A percentile compares a stretch with the other conserved stretches of the same genome.
Evolutionary conservation across 345 rosid genomes (phyloP).

Genomic region (Sonneratia caseolaris): DNA sequence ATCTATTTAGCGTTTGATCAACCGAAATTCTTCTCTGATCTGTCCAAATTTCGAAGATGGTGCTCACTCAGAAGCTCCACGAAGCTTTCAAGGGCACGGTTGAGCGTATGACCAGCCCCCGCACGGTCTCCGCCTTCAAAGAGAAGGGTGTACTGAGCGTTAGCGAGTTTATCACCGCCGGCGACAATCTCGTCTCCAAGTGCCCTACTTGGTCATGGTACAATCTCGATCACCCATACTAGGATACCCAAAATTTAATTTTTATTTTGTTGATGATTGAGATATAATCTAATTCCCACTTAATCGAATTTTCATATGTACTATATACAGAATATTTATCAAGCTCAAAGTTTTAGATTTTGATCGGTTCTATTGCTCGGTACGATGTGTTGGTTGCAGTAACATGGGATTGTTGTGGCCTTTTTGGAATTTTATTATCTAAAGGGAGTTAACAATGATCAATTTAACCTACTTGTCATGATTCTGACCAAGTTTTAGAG

Average conservation of each 20-base stretch:
- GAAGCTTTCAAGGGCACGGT: constrained; percentile 91
- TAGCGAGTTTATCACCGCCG: constrained; percentile 78
- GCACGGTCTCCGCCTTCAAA: constrained; percentile 92
- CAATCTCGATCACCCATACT: neutral
- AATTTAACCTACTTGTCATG: neutral
- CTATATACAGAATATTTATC: too few relatives aligned
- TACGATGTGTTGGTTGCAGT: neutral
- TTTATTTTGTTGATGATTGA: neutral
- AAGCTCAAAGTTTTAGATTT: neutral
- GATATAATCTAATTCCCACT: too few relatives aligned
- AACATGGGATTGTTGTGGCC: neutral
- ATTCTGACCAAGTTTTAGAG: neutral
- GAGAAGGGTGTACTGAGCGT: constrained; percentile 98
- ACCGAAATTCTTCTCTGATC: neutral
- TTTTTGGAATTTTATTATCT: neutral
- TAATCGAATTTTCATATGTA: too few relatives aligned
- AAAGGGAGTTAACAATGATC: neutral
- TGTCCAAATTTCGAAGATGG: constrained; percentile 24
- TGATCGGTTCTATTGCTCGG: neutral
- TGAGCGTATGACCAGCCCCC: constrained; percentile 81
- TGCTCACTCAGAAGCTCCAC: constrained; percentile 65
- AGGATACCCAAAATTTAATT: neutral
- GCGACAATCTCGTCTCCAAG: constrained; percentile 93
- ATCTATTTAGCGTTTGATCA: too few relatives aligned
- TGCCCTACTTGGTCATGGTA: constrained; percentile 99